Conservation (phyloP, 306 rosid species). For the Cicer bijugum region DNA sequence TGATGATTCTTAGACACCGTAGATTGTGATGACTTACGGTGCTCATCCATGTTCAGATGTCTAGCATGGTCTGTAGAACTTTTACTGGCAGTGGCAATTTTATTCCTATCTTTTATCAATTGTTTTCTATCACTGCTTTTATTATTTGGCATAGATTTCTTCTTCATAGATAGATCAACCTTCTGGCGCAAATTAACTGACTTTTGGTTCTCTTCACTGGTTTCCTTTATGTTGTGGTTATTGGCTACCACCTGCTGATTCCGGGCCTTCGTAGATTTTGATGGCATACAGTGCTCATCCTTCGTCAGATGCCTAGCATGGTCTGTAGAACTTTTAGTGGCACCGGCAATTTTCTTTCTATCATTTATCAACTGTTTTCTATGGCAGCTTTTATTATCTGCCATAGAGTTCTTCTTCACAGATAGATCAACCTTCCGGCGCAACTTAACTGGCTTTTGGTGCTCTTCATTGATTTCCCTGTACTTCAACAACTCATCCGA, state of each 20-base stretch:
- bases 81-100: conserved; percentile 27
- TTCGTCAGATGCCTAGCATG: conserved; percentile 39
- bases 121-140: conserved; percentile 30
- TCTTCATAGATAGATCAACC: conserved; percentile 37
- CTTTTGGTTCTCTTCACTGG: conserved; percentile 6
- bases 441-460: conserved; percentile 20
- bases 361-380: conserved; percentile 40
- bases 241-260: conserved; percentile 39
- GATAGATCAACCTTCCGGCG: conserved; percentile 38
- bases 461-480: conserved; percentile 39
- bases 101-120: conserved; percentile 37
- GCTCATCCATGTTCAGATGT: conserved; percentile 41
- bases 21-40: conserved; percentile 29
- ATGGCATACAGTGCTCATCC: conserved; percentile 26
- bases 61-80: conserved; percentile 30
- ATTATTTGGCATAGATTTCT: conserved; percentile 33
- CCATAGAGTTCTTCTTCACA: conserved; percentile 22
- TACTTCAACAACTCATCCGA: conserved; percentile 24
- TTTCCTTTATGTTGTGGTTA: conserved; percentile 39
- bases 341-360: conserved; percentile 31
- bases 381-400: conserved; percentile 21
- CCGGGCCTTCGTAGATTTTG: conserved; percentile 35
- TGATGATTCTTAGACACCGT: conserved; percentile 40
- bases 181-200: conserved; percentile 35
- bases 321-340: conserved; percentile 30